These are phyloP conservation scores for Neurospora intermedia DNA, from an alignment of 495 filamentous ascomycete species.

Conservation along the genomic window DNA sequence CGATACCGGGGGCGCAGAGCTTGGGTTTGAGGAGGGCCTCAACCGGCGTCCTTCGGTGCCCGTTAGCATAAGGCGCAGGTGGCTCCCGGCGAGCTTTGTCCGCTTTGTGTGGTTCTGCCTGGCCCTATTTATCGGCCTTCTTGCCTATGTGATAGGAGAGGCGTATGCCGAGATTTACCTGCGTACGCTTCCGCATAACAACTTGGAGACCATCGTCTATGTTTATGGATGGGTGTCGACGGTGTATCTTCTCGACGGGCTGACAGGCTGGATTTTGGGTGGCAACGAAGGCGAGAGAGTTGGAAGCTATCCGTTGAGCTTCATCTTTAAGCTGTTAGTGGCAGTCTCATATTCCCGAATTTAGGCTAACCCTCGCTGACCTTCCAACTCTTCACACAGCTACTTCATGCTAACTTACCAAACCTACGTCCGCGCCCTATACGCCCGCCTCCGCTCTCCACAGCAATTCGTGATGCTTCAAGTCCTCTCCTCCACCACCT, in stretches of 20 bases:
- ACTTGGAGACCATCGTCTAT: conserved; percentile 51
- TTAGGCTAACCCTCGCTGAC: not conserved
- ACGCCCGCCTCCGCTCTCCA: conserved; percentile 49
- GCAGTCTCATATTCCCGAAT: not conserved
- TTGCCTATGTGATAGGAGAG: conserved; percentile 53
- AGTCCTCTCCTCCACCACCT: conserved; percentile 42
- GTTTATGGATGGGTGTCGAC: conserved; percentile 57
- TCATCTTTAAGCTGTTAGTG: conserved; percentile 51
- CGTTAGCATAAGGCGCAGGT: conserved; percentile 32
- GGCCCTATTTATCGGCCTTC: conserved; percentile 46
- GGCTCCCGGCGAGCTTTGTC: conserved; percentile 50
- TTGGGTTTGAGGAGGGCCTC: conserved; percentile 16
- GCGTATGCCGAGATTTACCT: conserved; percentile 58
- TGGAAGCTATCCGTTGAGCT: conserved; percentile 52
- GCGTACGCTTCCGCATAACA: conserved; percentile 51
- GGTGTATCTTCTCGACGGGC: conserved; percentile 46
- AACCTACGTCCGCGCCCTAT: conserved; percentile 59
- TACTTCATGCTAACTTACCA: conserved; percentile 58
- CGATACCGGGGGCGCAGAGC: conserved; percentile 12
- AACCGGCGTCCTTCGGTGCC: conserved; percentile 16
- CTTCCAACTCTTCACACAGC: conserved; percentile 23
- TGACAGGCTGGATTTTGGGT: conserved; percentile 53
- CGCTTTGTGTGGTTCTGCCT: conserved; percentile 58
- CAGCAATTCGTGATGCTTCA: conserved; percentile 50
- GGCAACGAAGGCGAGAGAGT: conserved; percentile 47